Evolutionary conservation across 2,329 filamentous ascomycete species (phyloP), one percentile per base, ranked within the genome.

Genomic region (Fonsecaea pedrosoi): DNA sequence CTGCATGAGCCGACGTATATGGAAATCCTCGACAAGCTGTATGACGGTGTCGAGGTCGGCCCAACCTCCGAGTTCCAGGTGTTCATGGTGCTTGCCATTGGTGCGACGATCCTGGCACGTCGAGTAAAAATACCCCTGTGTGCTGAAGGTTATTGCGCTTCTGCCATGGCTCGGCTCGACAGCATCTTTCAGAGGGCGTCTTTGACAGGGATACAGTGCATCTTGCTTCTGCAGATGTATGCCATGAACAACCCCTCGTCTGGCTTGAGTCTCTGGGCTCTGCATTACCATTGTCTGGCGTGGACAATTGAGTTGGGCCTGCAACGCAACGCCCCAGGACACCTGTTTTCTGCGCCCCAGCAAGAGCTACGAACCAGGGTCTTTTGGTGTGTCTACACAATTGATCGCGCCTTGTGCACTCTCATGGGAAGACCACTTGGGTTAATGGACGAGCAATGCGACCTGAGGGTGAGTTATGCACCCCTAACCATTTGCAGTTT

Each of bases 161-260:
- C 56, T 18, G 56, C 56, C 7, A 59, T 59, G 56, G 34, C 10
- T 18, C 56, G 56, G 15, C 37, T 59, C 42, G 56, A 48, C 18
- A 9, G 18, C 25, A 35, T 59, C 25, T 45, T 59, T 12, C 56
- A 48, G 13, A 59, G 10, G 30, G 56, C 40, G 7, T 59, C 56
- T n/a, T 37, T 59, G 7, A 45, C 40, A 5, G 56, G 40, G 12
- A 18, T 59, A 18, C 56, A 59, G 25, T 59, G 56, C 32, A 35
- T 59, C 21, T 12, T 59, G n/a, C 56, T 59, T 59, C 32, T 59
- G 56, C 56, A 59, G 40, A 59, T 48, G 38, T 59, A 59, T 48
- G 40, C 56, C 18, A 42, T 59, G 37, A 34, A 59, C 56, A 59
- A 59, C 13, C 18, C 56, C 2, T 59, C 56, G 2, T 59, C 56